These are phyloP conservation scores for Letharia columbiana DNA, from an alignment of 495 filamentous ascomycete genomes.

Conservation along the genomic window DNA sequence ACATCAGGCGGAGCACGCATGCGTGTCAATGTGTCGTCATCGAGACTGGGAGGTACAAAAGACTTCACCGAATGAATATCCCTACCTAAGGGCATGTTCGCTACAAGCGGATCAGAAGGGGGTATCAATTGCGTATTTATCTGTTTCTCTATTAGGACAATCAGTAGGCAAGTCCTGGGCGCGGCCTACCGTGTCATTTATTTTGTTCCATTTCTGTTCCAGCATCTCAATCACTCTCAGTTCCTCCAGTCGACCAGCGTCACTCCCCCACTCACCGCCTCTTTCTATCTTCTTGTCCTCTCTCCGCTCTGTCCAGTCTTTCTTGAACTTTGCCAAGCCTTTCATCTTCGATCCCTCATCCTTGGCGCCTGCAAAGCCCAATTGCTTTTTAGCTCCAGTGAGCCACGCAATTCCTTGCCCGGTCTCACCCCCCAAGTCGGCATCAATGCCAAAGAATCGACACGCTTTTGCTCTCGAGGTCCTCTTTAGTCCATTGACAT, in stretches of 20 bases:
- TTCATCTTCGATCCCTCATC: slow-evolving; percentile 38
- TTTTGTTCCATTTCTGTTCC: slow-evolving; percentile 79
- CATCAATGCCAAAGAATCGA: slow-evolving; percentile 82
- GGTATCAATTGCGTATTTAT: slow-evolving; percentile 75
- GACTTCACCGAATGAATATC: slow-evolving; percentile 65
- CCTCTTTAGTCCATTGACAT: slow-evolving; percentile 62
- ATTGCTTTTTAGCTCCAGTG: slow-evolving; percentile 56
- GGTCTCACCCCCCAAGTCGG: slow-evolving; percentile 69
- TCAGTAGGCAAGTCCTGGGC: background rate
- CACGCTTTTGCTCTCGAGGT: slow-evolving; percentile 75
- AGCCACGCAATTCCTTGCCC: slow-evolving; percentile 83
- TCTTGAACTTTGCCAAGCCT: slow-evolving; percentile 58
- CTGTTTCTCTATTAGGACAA: slow-evolving; percentile 34
- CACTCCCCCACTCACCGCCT: slow-evolving; percentile 64
- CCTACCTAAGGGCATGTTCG: slow-evolving; percentile 74
- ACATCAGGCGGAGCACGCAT: slow-evolving; percentile 38
- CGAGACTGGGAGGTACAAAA: slow-evolving; percentile 51
- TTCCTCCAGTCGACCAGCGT: slow-evolving; percentile 80
- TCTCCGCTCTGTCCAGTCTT: slow-evolving; percentile 57
- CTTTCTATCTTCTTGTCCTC: slow-evolving; percentile 64
- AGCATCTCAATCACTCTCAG: slow-evolving; percentile 77
- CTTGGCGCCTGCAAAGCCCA: slow-evolving; percentile 47
- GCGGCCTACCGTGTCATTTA: slow-evolving; percentile 78
- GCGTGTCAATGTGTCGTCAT: slow-evolving; percentile 44
- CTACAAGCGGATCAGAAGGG: slow-evolving; percentile 55